A percentile compares a stretch with the other conserved stretches of the same genome.
Evolutionary conservation across 139 green algal genomes (phyloP).

Genomic region (Chlamydomonas asymmetrica): DNA sequence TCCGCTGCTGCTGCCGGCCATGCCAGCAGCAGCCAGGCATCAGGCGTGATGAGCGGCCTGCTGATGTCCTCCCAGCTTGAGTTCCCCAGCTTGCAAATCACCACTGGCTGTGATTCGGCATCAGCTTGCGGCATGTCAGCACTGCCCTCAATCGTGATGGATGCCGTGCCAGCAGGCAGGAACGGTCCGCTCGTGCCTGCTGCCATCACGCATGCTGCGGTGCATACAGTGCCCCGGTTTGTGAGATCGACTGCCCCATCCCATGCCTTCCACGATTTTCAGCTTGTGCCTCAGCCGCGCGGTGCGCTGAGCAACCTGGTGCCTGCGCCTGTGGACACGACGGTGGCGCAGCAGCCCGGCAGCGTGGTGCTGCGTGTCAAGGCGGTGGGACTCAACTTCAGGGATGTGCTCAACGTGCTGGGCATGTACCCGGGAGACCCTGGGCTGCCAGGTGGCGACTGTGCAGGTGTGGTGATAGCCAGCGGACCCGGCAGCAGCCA

Average conservation of each 20-base stretch:
- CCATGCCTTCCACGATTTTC: no score
- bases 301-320: constrained; percentile 56
- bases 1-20: constrained; percentile 11
- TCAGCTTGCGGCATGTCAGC: no score
- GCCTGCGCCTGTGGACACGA: constrained; percentile 27
- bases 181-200: no score
- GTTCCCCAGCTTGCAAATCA: no score
- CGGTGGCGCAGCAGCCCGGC: background rate
- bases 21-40: background rate
- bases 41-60: no score
- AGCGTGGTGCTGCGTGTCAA: constrained; percentile 63
- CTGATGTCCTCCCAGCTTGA: no score
- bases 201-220: no score
- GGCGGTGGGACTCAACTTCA: constrained; percentile 84
- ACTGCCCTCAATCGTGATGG: no score
- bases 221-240: no score
- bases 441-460: constrained; percentile 76
- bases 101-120: no score
- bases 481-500: constrained; percentile 10
- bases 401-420: constrained; percentile 73
- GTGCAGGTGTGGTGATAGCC: constrained; percentile 71
- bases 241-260: no score
- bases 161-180: no score
- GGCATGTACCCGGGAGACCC: constrained; percentile 87
- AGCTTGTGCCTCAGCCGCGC: constrained; percentile 50